These are phyloP conservation scores for Favolaschia claudopus DNA, from an alignment of 768 basidiomycete species.

Conservation along the genomic window DNA sequence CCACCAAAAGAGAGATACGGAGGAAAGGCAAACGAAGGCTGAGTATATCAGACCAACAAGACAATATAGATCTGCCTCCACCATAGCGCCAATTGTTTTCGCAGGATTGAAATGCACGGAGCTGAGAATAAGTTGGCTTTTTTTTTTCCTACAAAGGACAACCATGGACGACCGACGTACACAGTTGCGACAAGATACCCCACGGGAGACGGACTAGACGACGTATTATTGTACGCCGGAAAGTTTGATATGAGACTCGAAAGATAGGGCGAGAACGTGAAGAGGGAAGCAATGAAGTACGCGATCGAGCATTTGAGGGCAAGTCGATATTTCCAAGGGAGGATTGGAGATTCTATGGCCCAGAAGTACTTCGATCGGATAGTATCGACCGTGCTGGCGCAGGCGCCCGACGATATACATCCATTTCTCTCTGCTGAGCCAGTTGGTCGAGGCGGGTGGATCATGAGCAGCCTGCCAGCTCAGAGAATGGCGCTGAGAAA, in stretches of 20 bases:
- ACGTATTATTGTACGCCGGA: conserved; percentile 57
- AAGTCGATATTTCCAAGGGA: conserved; percentile 67
- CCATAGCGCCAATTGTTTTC: conserved; percentile 91
- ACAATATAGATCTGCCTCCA: conserved; percentile 89
- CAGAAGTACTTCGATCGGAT: no score
- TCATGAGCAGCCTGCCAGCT: no score
- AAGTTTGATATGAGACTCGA: conserved; percentile 73
- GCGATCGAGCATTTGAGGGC: conserved; percentile 92
- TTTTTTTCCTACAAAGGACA: neutral
- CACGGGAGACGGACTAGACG: conserved; percentile 69
- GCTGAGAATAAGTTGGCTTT: neutral
- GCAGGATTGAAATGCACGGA: conserved; percentile 91
- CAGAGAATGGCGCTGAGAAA: no score
- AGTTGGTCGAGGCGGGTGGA: no score
- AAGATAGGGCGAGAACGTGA: conserved; percentile 86
- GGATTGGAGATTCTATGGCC: no score
- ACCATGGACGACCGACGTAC: conserved; percentile 63
- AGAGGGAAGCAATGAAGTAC: conserved; percentile 89
- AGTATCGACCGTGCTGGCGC: no score
- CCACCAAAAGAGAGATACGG: conserved; percentile 83
- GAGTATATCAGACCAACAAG: conserved; percentile 74
- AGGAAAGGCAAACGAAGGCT: conserved; percentile 73
- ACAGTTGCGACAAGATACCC: conserved; percentile 94
- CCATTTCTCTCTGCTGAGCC: no score
- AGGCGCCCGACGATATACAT: no score